These are phyloP conservation scores for Mortierella sp. DNA, from an alignment of 371 early-diverging fungal species.

Conservation along the genomic window DNA sequence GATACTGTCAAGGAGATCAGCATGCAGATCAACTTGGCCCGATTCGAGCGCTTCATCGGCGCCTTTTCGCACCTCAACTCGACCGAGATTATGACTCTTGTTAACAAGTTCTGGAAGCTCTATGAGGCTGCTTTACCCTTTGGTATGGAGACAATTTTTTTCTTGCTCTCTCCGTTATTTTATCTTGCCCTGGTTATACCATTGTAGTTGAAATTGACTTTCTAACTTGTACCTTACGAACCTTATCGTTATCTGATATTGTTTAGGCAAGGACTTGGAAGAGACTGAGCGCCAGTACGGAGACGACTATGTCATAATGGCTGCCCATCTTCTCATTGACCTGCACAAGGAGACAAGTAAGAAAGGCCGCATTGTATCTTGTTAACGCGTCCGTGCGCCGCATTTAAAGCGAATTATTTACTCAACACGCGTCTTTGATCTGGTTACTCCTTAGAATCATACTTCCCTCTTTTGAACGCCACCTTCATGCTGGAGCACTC, in stretches of 20 bases:
- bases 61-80: slow-evolving; percentile 49
- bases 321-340: slow-evolving; percentile 72
- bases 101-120: slow-evolving; percentile 65
- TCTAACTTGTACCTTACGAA: neutral
- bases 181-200: neutral
- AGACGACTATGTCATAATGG: slow-evolving; percentile 84
- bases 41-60: slow-evolving; percentile 68
- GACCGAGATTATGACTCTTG: slow-evolving; percentile 47
- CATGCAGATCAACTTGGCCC: slow-evolving; percentile 65
- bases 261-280: slow-evolving; percentile 69
- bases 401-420: neutral
- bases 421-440: neutral
- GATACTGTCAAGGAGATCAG: slow-evolving; percentile 61
- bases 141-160: slow-evolving; percentile 54
- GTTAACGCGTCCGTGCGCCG: too few species aligned
- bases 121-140: slow-evolving; percentile 75
- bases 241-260: neutral
- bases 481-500: slow-evolving; percentile 83
- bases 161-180: neutral
- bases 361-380: neutral
- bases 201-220: neutral
- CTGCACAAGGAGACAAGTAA: slow-evolving; percentile 63
- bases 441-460: slow-evolving; percentile 33
- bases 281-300: slow-evolving; percentile 86
- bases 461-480: slow-evolving; percentile 65